Percentiles rank a stretch among this genome's conserved stretches.
These are phyloP conservation scores for Croton laevigatus DNA, from an alignment of 441 rosid genomes.

Conservation along the genomic window DNA sequence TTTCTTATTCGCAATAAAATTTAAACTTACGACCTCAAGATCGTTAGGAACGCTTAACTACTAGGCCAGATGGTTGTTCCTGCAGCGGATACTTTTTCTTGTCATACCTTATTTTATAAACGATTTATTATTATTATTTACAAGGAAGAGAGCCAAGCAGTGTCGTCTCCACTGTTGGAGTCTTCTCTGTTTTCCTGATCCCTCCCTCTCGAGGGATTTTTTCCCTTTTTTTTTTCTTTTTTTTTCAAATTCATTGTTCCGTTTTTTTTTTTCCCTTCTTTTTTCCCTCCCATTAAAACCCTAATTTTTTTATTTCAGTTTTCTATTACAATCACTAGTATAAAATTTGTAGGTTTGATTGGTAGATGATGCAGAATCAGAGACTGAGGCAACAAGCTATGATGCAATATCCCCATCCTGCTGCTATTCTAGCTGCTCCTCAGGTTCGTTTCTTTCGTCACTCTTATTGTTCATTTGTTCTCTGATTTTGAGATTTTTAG, in stretches of 20 bases:
- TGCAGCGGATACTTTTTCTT: not conserved
- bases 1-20: too few relatives aligned
- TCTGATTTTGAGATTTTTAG: not conserved
- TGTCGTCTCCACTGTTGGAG: not conserved
- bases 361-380: constrained; percentile 40
- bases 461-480: not conserved
- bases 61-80: too few relatives aligned
- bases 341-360: not conserved
- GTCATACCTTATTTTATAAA: not conserved
- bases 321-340: too few relatives aligned
- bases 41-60: too few relatives aligned
- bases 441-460: constrained; percentile 36
- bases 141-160: not conserved
- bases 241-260: not conserved
- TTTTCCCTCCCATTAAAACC: not conserved
- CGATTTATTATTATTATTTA: not conserved
- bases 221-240: not conserved
- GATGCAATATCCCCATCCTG: constrained; percentile 55
- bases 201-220: constrained; percentile 27
- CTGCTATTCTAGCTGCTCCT: constrained; percentile 43
- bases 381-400: constrained; percentile 54
- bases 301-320: not conserved
- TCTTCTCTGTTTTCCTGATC: constrained; percentile 9
- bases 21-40: too few relatives aligned
- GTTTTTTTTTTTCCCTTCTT: not conserved